Evolutionary conservation across 1,284 basidiomycete species (phyloP).

Genomic region (Ganoderma meredithae): DNA sequence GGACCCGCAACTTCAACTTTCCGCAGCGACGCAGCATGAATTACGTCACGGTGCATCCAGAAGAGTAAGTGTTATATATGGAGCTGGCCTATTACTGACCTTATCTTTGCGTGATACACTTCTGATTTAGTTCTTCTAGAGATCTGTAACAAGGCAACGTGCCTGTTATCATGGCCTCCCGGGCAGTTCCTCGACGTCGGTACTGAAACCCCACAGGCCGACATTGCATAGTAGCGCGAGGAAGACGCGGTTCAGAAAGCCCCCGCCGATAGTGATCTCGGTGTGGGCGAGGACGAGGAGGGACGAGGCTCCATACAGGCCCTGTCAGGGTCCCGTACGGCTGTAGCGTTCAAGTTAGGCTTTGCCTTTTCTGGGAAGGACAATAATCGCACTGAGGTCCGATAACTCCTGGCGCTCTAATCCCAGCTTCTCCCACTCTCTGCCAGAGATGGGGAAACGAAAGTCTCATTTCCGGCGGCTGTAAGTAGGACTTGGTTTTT

Average conservation of each 20-base stretch:
- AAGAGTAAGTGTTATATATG: too few species aligned
- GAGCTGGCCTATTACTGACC: not conserved
- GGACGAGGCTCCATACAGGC: not conserved
- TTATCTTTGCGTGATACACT: not conserved
- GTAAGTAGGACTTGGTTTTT: not conserved
- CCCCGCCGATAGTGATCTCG: not conserved
- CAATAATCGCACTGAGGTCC: not conserved
- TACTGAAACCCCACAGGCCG: not conserved
- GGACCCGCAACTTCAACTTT: not conserved
- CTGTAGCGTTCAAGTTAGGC: not conserved
- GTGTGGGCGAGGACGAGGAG: not conserved
- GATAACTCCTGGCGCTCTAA: not conserved
- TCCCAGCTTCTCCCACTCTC: not conserved
- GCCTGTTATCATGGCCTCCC: not conserved
- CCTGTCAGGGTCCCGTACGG: not conserved
- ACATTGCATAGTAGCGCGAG: not conserved
- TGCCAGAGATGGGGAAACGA: not conserved
- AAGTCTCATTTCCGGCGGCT: not conserved
- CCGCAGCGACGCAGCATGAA: too few species aligned
- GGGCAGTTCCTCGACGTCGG: not conserved
- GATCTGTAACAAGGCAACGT: not conserved
- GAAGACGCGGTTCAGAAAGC: not conserved
- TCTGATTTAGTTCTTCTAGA: constrained; percentile 1
- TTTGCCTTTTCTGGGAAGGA: not conserved
- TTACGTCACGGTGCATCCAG: too few species aligned